phyloP scores from a whole-genome alignment of 495 filamentous ascomycete genomes.

The Podospora sp. region DNA sequence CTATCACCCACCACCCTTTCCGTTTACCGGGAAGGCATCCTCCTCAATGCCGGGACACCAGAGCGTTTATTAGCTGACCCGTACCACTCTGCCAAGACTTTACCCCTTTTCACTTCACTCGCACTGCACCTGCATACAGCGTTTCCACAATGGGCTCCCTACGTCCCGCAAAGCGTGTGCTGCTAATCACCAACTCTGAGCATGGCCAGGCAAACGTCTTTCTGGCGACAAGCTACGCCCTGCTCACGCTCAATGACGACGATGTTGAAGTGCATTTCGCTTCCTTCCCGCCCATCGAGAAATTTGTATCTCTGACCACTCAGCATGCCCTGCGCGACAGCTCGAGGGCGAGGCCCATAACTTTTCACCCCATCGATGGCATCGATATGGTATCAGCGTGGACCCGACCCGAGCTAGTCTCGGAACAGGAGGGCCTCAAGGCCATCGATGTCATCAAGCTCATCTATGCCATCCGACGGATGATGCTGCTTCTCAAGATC shows the following conservation, averaged over 20 bases:
- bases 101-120: not conserved
- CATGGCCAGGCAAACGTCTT: conserved; percentile 59
- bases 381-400: conserved; percentile 45
- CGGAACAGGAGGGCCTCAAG: conserved; percentile 17
- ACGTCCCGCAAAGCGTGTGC: conserved; percentile 31
- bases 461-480: conserved; percentile 29
- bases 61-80: not conserved
- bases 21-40: not conserved
- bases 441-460: not conserved
- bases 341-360: conserved; percentile 26
- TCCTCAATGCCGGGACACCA: not conserved
- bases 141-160: conserved; percentile 27
- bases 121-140: not conserved
- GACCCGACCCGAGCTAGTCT: conserved; percentile 32
- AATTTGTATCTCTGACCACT: conserved; percentile 24
- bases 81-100: not conserved
- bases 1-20: not conserved
- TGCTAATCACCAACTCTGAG: conserved; percentile 60
- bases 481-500: conserved; percentile 27
- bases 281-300: conserved; percentile 48
- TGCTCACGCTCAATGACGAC: conserved; percentile 38
- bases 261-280: conserved; percentile 56
- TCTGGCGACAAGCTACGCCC: conserved; percentile 55
- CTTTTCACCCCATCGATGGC: conserved; percentile 45
- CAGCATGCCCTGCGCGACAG: conserved; percentile 35